A percentile compares a stretch with the other conserved stretches of the same genome.
These are phyloP conservation scores for Kazachstania sp. DNA, from an alignment of 1,139 yeast genomes.

Conservation along the genomic window DNA sequence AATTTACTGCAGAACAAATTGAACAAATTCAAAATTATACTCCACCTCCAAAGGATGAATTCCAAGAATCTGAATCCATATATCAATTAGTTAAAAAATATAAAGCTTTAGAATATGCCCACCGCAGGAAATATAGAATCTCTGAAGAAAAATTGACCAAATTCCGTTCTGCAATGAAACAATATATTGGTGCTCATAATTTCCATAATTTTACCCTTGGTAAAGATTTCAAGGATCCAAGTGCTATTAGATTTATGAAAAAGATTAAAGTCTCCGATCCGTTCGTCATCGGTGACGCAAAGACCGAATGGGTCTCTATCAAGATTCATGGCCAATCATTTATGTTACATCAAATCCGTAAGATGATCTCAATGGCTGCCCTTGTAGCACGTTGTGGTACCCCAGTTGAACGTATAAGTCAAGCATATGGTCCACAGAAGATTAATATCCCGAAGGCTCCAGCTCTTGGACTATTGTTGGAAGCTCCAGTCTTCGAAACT, in stretches of 20 bases:
- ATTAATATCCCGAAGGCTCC: constrained; percentile 97
- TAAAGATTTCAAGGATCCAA: constrained; percentile 76
- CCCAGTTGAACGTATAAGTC: constrained; percentile 65
- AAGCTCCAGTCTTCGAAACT: constrained; percentile 85
- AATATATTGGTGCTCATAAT: constrained; percentile 82
- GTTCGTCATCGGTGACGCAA: constrained; percentile 80
- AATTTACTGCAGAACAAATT: constrained; percentile 44
- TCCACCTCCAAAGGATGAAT: constrained; percentile 34
- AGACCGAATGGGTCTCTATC: constrained; percentile 93
- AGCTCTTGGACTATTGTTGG: constrained; percentile 82
- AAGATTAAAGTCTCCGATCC: constrained; percentile 75
- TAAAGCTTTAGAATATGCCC: constrained; percentile 56
- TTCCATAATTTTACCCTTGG: constrained; percentile 94
- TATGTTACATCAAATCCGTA: constrained; percentile 96
- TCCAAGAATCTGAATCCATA: constrained; percentile 29
- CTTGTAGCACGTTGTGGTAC: constrained; percentile 78
- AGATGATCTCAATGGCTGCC: constrained; percentile 95
- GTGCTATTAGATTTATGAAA: constrained; percentile 77
- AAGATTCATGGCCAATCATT: constrained; percentile 97
- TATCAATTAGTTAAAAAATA: constrained; percentile 45
- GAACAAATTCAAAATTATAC: constrained; percentile 30
- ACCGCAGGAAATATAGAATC: constrained; percentile 64
- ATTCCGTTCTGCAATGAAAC: constrained; percentile 60
- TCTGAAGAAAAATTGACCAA: constrained; percentile 50
- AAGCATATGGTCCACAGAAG: constrained; percentile 65